A percentile compares a stretch with the other conserved stretches of the same genome.
Conservation (phyloP, 1,139 yeast species). For the Lodderomyces parapsilosis region DNA sequence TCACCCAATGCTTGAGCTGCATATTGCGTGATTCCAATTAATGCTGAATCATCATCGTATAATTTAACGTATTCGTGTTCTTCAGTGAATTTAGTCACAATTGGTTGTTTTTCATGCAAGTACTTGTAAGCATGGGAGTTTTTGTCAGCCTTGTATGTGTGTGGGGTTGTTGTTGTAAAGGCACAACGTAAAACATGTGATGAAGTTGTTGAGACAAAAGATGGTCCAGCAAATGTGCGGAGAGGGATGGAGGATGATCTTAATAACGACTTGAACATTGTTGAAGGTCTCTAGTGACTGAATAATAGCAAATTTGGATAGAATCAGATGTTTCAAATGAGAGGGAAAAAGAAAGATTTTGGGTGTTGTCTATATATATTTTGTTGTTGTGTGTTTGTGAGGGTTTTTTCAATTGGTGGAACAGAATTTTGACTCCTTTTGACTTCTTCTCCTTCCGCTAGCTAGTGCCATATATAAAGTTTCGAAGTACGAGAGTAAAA, state of each 20-base stretch:
- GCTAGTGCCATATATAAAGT: no score
- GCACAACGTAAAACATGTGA: slow-evolving; percentile 5
- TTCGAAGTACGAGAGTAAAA: no score
- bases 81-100: slow-evolving; percentile 64
- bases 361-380: no score
- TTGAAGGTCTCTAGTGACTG: background rate
- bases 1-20: slow-evolving; percentile 99
- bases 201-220: background rate
- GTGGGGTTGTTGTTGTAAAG: slow-evolving; percentile 9
- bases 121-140: slow-evolving; percentile 53
- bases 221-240: slow-evolving; percentile 8
- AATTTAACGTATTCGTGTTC: slow-evolving; percentile 97
- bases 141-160: slow-evolving; percentile 42
- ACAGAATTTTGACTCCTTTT: background rate
- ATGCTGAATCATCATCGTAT: slow-evolving; percentile 78
- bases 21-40: slow-evolving; percentile 88
- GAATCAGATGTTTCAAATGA: background rate
- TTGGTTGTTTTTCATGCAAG: slow-evolving; percentile 45
- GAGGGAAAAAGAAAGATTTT: background rate
- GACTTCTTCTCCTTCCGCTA: background rate
- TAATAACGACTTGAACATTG: slow-evolving; percentile 15
- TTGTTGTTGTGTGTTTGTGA: no score
- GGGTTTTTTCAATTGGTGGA: background rate
- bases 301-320: background rate
- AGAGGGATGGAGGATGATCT: slow-evolving; percentile 10